Evolutionary conservation across 768 basidiomycete genomes (phyloP).

Genomic region (Suillus bovinus): DNA sequence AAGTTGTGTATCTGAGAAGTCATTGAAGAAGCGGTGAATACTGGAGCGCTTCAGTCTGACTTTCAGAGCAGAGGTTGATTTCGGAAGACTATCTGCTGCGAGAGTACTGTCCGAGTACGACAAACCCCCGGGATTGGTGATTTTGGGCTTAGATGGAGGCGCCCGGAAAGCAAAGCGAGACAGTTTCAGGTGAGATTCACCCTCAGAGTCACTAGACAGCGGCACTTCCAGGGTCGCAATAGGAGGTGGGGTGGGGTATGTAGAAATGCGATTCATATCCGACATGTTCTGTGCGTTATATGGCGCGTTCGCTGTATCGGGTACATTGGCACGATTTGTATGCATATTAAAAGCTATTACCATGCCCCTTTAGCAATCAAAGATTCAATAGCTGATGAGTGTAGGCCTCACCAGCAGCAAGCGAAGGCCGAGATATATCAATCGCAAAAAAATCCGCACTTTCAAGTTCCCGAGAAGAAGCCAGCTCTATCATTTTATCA

Average conservation of each 20-base stretch:
- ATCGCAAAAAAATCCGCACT: not conserved
- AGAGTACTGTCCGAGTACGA: not conserved
- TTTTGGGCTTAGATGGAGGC: not conserved
- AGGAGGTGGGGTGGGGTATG: constrained; percentile 14
- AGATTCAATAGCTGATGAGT: not conserved
- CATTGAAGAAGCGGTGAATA: constrained; percentile 22
- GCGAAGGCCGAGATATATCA: not conserved
- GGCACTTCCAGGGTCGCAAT: constrained; percentile 16
- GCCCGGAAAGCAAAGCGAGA: constrained; percentile 43
- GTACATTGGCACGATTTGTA: not conserved
- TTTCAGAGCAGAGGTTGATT: not conserved
- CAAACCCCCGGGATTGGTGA: not conserved
- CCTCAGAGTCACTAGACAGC: constrained; percentile 22
- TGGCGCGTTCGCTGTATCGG: not conserved
- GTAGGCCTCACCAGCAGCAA: not conserved
- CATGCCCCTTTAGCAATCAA: not conserved
- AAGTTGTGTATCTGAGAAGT: constrained; percentile 50
- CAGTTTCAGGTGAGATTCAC: constrained; percentile 28
- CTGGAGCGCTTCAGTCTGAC: not conserved
- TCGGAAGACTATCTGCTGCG: not conserved
- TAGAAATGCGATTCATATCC: not conserved
- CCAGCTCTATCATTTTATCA: not conserved
- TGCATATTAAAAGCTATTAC: not conserved
- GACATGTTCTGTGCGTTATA: not conserved
- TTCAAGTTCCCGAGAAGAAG: not conserved